Conservation (phyloP, 208 protist genomes). For the Acanthamoeba royreba region DNA sequence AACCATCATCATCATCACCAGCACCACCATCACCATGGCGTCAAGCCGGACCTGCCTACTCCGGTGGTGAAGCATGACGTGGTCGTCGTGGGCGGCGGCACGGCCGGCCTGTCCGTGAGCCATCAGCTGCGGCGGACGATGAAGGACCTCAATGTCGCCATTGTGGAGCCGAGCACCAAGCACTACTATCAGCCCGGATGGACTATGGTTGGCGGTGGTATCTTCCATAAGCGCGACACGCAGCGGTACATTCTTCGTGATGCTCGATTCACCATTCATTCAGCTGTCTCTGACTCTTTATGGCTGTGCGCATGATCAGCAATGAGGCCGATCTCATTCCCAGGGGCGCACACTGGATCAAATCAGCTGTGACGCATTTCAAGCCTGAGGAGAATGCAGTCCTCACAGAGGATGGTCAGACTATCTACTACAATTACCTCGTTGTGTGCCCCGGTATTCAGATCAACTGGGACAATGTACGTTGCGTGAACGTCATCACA, state of each 20-base stretch:
- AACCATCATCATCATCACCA: not conserved
- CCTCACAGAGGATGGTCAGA: conserved; percentile 46
- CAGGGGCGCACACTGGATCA: conserved; percentile 28
- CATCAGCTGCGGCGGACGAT: conserved; percentile 25
- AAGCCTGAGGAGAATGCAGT: conserved; percentile 56
- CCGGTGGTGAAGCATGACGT: conserved; percentile 39
- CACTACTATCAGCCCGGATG: conserved; percentile 78
- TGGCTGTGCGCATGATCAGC: not conserved
- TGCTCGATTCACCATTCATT: not conserved
- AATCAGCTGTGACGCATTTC: conserved; percentile 24
- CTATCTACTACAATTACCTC: conserved; percentile 67
- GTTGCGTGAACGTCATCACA: not conserved
- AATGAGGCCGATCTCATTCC: conserved; percentile 57
- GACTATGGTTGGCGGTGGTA: conserved; percentile 73
- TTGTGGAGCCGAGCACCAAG: conserved; percentile 61
- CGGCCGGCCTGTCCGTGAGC: conserved; percentile 59
- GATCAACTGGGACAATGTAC: conserved; percentile 62
- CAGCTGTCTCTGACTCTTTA: not conserved
- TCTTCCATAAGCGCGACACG: conserved; percentile 37
- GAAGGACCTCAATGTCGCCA: not conserved
- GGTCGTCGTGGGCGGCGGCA: conserved; percentile 66
- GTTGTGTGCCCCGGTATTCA: conserved; percentile 65
- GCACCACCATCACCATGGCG: too few relatives aligned
- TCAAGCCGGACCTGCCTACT: too few relatives aligned
- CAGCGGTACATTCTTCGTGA: not conserved